Base-by-base conservation (phyloP, 2,329 filamentous ascomycete genomes). In the Sodiomyces alkalinus region DNA sequence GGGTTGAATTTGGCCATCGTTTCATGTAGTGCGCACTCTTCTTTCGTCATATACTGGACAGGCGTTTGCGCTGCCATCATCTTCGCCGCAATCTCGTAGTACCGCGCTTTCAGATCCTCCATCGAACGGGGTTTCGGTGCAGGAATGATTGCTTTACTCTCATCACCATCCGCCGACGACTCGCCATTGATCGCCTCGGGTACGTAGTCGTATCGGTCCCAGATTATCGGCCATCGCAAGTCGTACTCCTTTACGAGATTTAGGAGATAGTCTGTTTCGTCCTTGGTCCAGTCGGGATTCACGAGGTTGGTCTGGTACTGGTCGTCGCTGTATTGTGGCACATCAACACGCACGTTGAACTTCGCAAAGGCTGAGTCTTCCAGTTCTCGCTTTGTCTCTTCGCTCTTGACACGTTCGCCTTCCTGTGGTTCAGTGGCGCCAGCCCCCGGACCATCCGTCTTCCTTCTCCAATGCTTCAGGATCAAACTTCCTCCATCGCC, bases 231-330 rank as follows among this genome's bases (percentile, higher is more conserved):
- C 85, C 90, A 98, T 40, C 90, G 76, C 34, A 93, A 64, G 45
- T 92, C 83, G 46, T 75, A 93, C 26, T 86, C 78, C 32, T 66
- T 66, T 10, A 73, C 80, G 19, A 87, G 49, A 3, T 70, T 60
- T 47, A 96, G 68, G 37, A 98, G 55, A 46, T 94, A 94, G 47
- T 94, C 85, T 7, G 90, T 98, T 55, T 98, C 90, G 42, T 90
- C 78, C 44, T 79, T 82, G 10, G 80, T 77, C 90, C 90, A 98
- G 41, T 87, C 75, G 10, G 71, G 60, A 45, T 64, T 78, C 41
- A 74, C 67, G 28, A 98, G 55, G 36, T 79, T 71, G 32, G 72
- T 64, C 34, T 76, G 68, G 53, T 98, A 98, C 48, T 92, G 78
- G 37, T 86, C 81, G 37, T 92, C 79, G 35, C 71, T 83, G 52